A percentile compares a stretch with the other conserved stretches of the same genome.
These are phyloP conservation scores for Aspergillus udagawae DNA, from an alignment of 2,329 filamentous ascomycete species.

Conservation along the genomic window DNA sequence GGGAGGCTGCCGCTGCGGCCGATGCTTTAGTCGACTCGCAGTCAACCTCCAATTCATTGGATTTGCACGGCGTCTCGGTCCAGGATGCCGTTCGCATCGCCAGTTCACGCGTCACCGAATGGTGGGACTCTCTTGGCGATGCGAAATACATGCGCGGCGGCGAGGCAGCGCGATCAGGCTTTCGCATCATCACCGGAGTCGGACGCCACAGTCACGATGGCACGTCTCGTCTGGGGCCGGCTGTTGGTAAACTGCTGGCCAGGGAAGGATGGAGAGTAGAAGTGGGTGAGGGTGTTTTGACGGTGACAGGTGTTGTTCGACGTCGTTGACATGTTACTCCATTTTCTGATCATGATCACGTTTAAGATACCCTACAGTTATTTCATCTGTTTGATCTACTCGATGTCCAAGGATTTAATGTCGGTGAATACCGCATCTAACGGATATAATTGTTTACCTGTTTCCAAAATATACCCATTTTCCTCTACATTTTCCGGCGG, in stretches of 20 bases:
- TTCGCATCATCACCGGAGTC: slow-evolving; percentile 74
- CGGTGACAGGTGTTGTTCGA: slow-evolving; percentile 58
- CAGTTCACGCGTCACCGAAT: slow-evolving; percentile 59
- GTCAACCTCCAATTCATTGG: slow-evolving; percentile 59
- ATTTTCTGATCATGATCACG: slow-evolving; percentile 2
- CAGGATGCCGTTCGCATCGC: slow-evolving; percentile 77
- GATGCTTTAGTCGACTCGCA: slow-evolving; percentile 66
- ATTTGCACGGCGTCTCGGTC: slow-evolving; percentile 81
- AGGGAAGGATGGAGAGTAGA: slow-evolving; percentile 81
- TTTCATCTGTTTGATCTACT: background rate
- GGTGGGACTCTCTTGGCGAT: slow-evolving; percentile 75
- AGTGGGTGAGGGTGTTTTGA: slow-evolving; percentile 64
- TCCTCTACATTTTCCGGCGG: background rate
- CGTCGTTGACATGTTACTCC: slow-evolving; percentile 16
- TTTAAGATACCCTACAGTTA: slow-evolving; percentile 15
- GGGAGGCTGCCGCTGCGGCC: slow-evolving; percentile 62
- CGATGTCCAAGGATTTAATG: background rate
- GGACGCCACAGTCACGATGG: slow-evolving; percentile 76
- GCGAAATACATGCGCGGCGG: slow-evolving; percentile 48
- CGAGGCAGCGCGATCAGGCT: slow-evolving; percentile 51
- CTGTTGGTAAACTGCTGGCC: slow-evolving; percentile 71
- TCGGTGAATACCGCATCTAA: background rate
- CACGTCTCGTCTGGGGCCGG: slow-evolving; percentile 69
- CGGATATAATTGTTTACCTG: background rate
- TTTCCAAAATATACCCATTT: background rate